Evolutionary conservation across 768 basidiomycete genomes (phyloP).

Genomic region (Coprinopsis marcescibilis): DNA sequence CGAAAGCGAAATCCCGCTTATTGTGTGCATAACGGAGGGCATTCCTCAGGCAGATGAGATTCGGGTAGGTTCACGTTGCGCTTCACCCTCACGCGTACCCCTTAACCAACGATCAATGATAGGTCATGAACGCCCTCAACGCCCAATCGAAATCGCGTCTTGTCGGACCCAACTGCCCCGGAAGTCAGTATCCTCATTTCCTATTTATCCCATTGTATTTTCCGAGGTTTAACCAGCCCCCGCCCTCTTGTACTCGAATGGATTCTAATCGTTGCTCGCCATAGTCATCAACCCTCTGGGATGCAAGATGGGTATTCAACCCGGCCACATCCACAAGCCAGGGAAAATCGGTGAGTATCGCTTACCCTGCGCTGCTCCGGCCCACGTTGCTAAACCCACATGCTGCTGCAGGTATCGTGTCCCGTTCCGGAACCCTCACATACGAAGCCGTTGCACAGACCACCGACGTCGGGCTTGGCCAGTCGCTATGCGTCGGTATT

Average conservation of each 20-base stretch:
- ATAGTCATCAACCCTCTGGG: constrained; percentile 90
- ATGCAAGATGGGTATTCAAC: constrained; percentile 99
- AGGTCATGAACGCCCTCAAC: constrained; percentile 93
- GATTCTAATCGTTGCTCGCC: neutral
- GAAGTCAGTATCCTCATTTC: constrained; percentile 33
- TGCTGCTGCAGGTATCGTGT: constrained; percentile 69
- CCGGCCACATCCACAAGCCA: constrained; percentile 94
- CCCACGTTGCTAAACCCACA: neutral
- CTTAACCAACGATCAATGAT: constrained; percentile 5
- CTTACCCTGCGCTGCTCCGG: neutral
- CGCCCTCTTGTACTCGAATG: too few species aligned
- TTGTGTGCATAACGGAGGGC: constrained; percentile 98
- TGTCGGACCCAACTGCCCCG: constrained; percentile 98
- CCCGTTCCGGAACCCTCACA: constrained; percentile 92
- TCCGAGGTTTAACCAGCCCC: neutral
- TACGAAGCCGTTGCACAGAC: constrained; percentile 99
- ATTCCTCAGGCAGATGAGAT: constrained; percentile 98
- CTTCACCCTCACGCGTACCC: neutral
- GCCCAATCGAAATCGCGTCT: constrained; percentile 92
- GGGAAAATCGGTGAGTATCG: constrained; percentile 79
- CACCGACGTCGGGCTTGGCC: constrained; percentile 91
- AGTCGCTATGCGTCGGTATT: constrained; percentile 94
- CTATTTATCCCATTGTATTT: neutral
- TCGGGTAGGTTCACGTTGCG: constrained; percentile 43
- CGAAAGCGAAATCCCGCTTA: constrained; percentile 94